Evolutionary conservation across 2,329 filamentous ascomycete genomes (phyloP).

Genomic region (Aspergillus chevalieri): DNA sequence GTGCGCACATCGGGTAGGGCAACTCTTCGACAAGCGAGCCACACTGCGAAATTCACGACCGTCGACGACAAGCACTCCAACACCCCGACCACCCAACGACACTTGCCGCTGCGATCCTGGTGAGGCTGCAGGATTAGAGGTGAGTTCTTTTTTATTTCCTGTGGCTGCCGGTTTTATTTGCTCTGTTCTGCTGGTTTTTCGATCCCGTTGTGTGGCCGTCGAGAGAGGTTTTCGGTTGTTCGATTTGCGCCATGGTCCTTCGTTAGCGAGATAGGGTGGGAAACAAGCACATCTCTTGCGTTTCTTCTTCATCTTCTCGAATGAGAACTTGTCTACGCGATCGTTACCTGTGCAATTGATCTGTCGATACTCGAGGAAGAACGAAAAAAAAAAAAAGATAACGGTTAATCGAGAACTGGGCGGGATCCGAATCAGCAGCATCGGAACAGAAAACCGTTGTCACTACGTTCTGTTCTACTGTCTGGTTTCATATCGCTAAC

Average conservation of each 20-base stretch:
- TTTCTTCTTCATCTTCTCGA: background rate
- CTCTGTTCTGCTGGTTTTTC: constrained; percentile 10
- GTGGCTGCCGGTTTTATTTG: constrained; percentile 13
- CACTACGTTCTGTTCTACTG: constrained; percentile 8
- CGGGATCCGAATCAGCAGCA: constrained; percentile 9
- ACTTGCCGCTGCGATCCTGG: constrained; percentile 38
- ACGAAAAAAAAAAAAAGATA: background rate
- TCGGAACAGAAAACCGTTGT: background rate
- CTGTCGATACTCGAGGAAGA: background rate
- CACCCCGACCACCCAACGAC: constrained; percentile 36
- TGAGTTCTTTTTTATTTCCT: constrained; percentile 26
- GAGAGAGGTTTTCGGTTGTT: background rate
- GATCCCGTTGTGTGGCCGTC: background rate
- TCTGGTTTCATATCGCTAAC: constrained; percentile 2
- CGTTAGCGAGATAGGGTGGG: constrained; percentile 1
- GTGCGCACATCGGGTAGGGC: constrained; percentile 32
- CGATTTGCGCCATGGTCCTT: background rate
- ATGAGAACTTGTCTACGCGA: background rate
- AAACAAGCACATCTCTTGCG: background rate
- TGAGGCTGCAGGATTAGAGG: constrained; percentile 41
- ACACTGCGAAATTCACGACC: constrained; percentile 41
- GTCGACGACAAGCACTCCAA: constrained; percentile 34
- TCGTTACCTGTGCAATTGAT: background rate
- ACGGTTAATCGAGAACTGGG: background rate
- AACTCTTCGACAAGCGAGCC: constrained; percentile 39